Base-by-base conservation (phyloP, 306 rosid genomes). In the Dryas octopetala region DNA sequence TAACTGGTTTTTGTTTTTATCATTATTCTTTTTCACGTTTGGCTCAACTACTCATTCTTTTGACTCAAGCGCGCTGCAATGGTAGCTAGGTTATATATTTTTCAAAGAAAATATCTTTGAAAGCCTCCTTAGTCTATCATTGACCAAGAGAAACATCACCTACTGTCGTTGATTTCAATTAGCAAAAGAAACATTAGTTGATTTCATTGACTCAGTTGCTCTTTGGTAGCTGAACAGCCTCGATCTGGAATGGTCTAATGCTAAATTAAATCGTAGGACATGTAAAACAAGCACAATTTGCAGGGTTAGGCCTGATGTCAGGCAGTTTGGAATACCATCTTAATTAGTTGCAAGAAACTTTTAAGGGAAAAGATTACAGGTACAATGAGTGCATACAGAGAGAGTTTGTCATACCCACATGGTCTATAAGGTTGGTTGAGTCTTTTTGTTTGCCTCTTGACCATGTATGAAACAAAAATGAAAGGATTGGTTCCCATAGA, bases 111-210 rank as follows among this genome's bases (percentile, higher is more conserved):
- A 9, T 16, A 7, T 15, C 48, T 47, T 45, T 60, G 59, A 28
- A 46, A 47, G 38, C 48, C 17, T 60, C 58, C 17, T 5, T 5
- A 2, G 59, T 73, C 59, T 47, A 14, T 47, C 59, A 9, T 59
- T 73, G 76, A 73, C 68, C 76, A 47, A 73, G 7, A 73, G 14
- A 47, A 46, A 19, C 40, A 71, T 19, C 75, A 44, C 53, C 38
- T 16, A 59, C 32, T 5, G 47, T 1, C 43, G 38, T 73, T 9
- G 68, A 73, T 43, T 71, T 44, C 66, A 11, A 71, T 43, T 13
- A 43, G 41, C 15, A 43, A 44, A 71, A 57, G 28, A 71, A 13
- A 71, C 2, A 44, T 19, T 71, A 11, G 64, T 41, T 54, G 75
- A 54, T 32, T 32, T 32, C 3, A 32, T 32, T 32, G 38, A 32